A percentile compares a stretch with the other conserved stretches of the same genome.
These are phyloP conservation scores for Cadophora gregata DNA, from an alignment of 2,329 filamentous ascomycete species.

Conservation along the genomic window DNA sequence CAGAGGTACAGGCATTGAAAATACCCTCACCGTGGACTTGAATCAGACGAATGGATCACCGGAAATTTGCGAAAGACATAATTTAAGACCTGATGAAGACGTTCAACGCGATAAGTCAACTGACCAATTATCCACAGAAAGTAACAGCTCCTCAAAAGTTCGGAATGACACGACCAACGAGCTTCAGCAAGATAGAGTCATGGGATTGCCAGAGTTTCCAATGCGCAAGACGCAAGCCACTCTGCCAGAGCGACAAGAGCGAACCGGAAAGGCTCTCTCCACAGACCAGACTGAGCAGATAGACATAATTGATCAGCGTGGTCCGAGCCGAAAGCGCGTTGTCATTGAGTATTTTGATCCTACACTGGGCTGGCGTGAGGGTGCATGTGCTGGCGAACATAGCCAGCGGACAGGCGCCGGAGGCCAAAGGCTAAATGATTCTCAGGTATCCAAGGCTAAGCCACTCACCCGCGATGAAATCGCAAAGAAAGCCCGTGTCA, in stretches of 20 bases:
- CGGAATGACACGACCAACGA: neutral
- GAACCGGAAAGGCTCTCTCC: neutral
- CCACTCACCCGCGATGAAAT: slow-evolving; percentile 34
- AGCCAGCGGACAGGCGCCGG: slow-evolving; percentile 14
- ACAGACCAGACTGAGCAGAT: neutral
- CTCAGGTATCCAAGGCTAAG: slow-evolving; percentile 9
- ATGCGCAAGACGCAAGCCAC: neutral
- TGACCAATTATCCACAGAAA: neutral
- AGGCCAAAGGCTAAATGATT: neutral
- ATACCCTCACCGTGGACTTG: neutral
- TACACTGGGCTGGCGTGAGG: slow-evolving; percentile 28
- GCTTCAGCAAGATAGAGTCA: neutral
- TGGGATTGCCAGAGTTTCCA: too few relatives aligned
- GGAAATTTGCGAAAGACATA: neutral
- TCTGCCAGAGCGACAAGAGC: neutral
- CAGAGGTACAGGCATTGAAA: slow-evolving; percentile 37
- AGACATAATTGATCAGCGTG: neutral
- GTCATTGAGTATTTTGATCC: slow-evolving; percentile 32
- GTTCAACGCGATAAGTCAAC: neutral
- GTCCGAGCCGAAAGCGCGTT: neutral
- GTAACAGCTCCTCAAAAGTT: neutral
- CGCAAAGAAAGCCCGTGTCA: slow-evolving; percentile 37
- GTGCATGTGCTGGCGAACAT: neutral
- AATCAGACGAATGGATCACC: neutral
- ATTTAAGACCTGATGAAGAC: neutral